Evolutionary conservation across 306 rosid genomes (phyloP), one percentile per base, ranked within the genome.

Genomic region (Cucumis melo): DNA sequence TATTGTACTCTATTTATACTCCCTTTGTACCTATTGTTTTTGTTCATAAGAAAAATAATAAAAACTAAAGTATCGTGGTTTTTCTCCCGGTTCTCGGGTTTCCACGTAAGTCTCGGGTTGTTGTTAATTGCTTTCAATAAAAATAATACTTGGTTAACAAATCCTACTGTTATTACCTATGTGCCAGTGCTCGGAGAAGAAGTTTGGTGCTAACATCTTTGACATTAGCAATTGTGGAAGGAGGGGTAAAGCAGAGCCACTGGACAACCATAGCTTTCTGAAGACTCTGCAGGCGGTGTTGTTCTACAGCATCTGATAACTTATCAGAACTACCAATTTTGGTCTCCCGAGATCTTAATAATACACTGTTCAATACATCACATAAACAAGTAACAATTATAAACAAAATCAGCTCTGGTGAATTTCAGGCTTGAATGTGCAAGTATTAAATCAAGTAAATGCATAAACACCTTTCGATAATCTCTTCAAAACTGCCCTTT

Each of bases 241-340:
- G 99, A 39, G 97, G 97, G 46, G 97, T 94, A 82, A 94, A 94
- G 88, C 99, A 94, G 65, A 94, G 96, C 99, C 99, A 94, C 83
- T 94, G 96, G 84, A 89, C 84, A 81, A 85, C 96, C 92, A 89
- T 84, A 76, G 99, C 99, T 83, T 92, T 94, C 74, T 91, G 87
- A 86, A 94, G 97, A 87, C 93, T 88, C 82, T 92, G 97, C 75
- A 87, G 64, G 71, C 98, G 89, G 82, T 94, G 96, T 85, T 92
- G 97, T 83, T 92, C 98, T 23, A 88, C 89, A 83, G 91, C 92
- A 87, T 91, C 95, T 55, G 96, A 83, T 76, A 80, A 64, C 70
- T 87, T 81, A 72, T 88, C 89, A 67, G 83, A 83, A 81, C 86
- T 88, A 75, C 88, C 87, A 80, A 66, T 87, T 90, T 86, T 94